These are phyloP conservation scores for Solanum hybrid DNA, from an alignment of 305 asterid species.

Conservation along the genomic window DNA sequence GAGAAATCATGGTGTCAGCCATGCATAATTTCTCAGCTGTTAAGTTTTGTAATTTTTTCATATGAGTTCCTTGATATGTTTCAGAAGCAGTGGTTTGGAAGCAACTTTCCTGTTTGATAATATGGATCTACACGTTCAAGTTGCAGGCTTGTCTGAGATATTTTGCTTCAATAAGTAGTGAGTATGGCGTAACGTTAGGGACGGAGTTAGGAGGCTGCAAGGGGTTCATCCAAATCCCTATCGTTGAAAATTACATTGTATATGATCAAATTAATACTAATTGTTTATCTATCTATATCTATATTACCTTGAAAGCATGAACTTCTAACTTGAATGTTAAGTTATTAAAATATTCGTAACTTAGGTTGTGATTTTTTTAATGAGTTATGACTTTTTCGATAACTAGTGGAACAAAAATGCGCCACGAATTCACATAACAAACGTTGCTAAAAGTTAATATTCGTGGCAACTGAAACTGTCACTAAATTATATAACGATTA, in stretches of 20 bases:
- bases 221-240: neutral
- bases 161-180: neutral
- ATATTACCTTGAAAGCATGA: too few relatives aligned
- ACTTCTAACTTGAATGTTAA: too few relatives aligned
- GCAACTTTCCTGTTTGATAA: neutral
- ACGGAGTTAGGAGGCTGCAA: neutral
- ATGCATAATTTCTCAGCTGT: neutral
- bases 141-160: neutral
- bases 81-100: neutral
- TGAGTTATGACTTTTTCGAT: neutral
- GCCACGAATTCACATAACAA: too few relatives aligned
- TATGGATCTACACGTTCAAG: neutral
- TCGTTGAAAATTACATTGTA: neutral
- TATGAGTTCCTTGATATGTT: neutral
- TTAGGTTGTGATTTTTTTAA: neutral
- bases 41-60: neutral
- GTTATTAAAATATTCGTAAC: too few relatives aligned
- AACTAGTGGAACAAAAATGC: too few relatives aligned
- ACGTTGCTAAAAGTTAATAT: too few relatives aligned
- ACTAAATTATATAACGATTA: too few relatives aligned
- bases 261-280: neutral
- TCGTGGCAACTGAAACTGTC: too few relatives aligned
- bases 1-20: neutral
- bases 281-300: neutral
- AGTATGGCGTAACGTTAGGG: neutral